Conservation (phyloP, 371 early-diverging fungal genomes). For the Mucor sp. region DNA sequence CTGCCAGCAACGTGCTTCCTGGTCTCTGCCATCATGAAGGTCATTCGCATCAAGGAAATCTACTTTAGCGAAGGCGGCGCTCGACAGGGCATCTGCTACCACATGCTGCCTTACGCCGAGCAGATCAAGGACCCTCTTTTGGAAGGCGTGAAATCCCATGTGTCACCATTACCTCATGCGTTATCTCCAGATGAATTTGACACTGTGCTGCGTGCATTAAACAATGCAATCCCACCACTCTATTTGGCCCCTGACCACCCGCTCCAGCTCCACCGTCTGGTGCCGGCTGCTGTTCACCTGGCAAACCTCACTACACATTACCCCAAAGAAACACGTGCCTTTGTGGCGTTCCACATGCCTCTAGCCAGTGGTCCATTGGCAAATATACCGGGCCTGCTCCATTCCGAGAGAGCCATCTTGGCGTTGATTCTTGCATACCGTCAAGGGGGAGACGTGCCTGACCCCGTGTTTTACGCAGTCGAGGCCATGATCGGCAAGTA, state of each 20-base stretch:
- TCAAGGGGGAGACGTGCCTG: conserved; percentile 44
- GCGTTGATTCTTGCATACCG: conserved; percentile 50
- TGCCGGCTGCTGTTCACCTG: conserved; percentile 44
- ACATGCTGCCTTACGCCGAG: conserved; percentile 28
- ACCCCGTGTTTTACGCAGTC: conserved; percentile 24
- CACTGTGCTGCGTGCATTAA: conserved; percentile 21
- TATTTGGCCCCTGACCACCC: conserved; percentile 23
- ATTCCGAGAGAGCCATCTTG: conserved; percentile 49
- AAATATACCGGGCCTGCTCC: conserved; percentile 49
- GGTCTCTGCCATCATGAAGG: conserved; percentile 46
- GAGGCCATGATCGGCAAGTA: conserved; percentile 24
- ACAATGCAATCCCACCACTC: conserved; percentile 28
- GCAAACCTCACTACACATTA: conserved; percentile 47
- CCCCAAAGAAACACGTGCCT: conserved; percentile 53
- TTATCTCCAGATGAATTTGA: conserved; percentile 23
- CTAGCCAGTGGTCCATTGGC: conserved; percentile 52
- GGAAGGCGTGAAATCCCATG: conserved; percentile 42
- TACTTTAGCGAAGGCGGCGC: conserved; percentile 59
- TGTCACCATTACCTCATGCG: conserved; percentile 25
- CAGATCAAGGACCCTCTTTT: conserved; percentile 46
- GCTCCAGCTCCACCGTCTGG: conserved; percentile 37
- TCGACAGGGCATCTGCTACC: conserved; percentile 53
- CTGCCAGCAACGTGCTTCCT: conserved; percentile 55
- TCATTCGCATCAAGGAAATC: conserved; percentile 37
- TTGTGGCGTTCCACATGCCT: conserved; percentile 51